Conservation (phyloP, 352 stramenopile species). For the Thalassiosira livingstoniorum region DNA sequence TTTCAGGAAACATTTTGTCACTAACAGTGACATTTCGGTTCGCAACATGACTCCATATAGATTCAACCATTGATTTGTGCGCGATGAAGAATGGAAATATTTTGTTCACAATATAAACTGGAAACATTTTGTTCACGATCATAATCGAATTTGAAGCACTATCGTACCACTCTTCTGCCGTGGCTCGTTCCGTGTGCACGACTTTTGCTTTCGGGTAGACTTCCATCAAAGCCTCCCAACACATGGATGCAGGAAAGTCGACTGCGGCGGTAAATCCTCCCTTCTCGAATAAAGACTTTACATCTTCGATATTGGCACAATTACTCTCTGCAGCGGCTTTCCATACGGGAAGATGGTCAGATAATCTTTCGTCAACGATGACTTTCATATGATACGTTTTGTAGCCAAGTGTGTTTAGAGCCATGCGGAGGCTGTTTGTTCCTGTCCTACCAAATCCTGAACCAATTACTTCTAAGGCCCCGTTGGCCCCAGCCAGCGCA, state of each 20-base stretch:
- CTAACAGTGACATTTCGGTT: neutral
- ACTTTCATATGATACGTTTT: conserved; percentile 42
- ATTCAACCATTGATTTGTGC: neutral
- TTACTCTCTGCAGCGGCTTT: conserved; percentile 4
- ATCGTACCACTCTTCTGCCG: conserved; percentile 28
- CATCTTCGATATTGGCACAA: conserved; percentile 5
- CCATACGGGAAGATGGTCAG: neutral
- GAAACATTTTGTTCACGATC: conserved; percentile 1
- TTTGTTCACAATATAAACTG: conserved; percentile 6
- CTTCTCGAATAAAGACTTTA: conserved; percentile 20
- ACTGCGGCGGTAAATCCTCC: conserved; percentile 22
- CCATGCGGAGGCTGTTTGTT: conserved; percentile 22
- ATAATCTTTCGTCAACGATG: neutral
- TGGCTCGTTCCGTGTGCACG: conserved; percentile 14
- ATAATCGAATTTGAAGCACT: conserved; percentile 14
- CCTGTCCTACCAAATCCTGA: conserved; percentile 25
- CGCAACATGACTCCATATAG: conserved; percentile 1
- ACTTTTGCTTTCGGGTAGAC: conserved; percentile 26
- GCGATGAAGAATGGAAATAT: conserved; percentile 16
- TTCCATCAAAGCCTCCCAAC: conserved; percentile 3
- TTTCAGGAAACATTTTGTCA: neutral
- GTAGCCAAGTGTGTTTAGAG: conserved; percentile 19
- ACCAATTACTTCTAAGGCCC: conserved; percentile 20
- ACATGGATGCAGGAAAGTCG: conserved; percentile 23
- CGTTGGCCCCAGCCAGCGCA: too few species aligned